Evolutionary conservation across 768 basidiomycete species (phyloP).

Genomic region (Russula brevipes): DNA sequence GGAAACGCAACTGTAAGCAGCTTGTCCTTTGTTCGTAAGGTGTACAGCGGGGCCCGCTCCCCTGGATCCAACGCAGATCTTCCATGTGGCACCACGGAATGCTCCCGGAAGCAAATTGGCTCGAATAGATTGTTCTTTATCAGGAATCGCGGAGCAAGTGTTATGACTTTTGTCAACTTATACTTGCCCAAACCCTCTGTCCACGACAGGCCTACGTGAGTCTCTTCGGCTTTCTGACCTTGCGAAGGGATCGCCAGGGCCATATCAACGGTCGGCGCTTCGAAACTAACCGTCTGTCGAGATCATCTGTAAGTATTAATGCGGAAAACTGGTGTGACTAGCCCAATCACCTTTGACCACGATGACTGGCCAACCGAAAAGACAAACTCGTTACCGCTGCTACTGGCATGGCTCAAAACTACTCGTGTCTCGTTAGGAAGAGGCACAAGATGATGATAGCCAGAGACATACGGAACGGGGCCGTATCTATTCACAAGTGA

Average conservation of each 20-base stretch:
- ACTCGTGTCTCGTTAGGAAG: constrained; percentile 1
- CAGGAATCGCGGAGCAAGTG: constrained; percentile 84
- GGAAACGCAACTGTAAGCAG: constrained; percentile 81
- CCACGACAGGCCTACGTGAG: constrained; percentile 87
- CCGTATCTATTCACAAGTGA: constrained; percentile 35
- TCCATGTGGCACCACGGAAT: constrained; percentile 63
- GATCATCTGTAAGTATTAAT: not conserved
- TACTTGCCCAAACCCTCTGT: constrained; percentile 95
- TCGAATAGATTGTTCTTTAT: constrained; percentile 73
- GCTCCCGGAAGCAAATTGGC: constrained; percentile 77
- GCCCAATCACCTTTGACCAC: constrained; percentile 74
- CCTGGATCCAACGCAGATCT: constrained; percentile 59
- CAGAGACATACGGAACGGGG: constrained; percentile 71
- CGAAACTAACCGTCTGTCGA: constrained; percentile 72
- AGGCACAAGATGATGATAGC: not conserved
- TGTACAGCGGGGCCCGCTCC: constrained; percentile 61
- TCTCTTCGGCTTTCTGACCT: constrained; percentile 56
- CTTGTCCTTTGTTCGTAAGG: constrained; percentile 62
- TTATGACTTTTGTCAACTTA: constrained; percentile 91
- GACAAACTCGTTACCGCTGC: constrained; percentile 76
- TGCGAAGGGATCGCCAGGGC: constrained; percentile 67
- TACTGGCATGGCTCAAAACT: constrained; percentile 85
- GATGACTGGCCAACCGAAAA: constrained; percentile 75
- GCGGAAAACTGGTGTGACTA: not conserved
- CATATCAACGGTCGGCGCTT: constrained; percentile 88